These are phyloP conservation scores for Annulohypoxylon maeteangense DNA, from an alignment of 495 filamentous ascomycete genomes.

Conservation along the genomic window DNA sequence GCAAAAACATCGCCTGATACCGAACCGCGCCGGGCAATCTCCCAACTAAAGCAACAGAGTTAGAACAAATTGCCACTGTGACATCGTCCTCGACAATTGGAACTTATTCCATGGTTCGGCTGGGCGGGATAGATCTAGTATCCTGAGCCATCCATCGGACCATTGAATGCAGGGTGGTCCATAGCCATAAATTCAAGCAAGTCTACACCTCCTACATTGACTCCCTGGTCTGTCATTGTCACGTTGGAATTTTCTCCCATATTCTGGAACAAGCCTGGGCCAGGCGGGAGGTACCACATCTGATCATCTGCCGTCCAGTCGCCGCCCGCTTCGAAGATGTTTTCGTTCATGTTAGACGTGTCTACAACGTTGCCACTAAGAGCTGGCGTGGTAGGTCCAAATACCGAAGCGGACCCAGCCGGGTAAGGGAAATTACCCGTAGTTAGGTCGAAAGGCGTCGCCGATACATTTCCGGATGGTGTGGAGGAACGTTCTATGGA, in stretches of 20 bases:
- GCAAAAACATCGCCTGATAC: neutral
- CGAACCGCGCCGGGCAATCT: neutral
- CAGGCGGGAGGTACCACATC: slow-evolving; percentile 68
- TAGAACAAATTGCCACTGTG: neutral
- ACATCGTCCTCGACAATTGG: neutral
- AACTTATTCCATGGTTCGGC: neutral
- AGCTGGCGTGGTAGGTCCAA: slow-evolving; percentile 57
- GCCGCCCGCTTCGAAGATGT: slow-evolving; percentile 49
- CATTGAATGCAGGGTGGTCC: slow-evolving; percentile 55
- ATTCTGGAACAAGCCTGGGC: slow-evolving; percentile 65
- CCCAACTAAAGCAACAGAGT: neutral
- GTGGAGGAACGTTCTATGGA: slow-evolving; percentile 56
- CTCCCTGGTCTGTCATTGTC: slow-evolving; percentile 68
- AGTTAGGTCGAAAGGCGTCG: slow-evolving; percentile 64
- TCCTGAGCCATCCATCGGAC: slow-evolving; percentile 49
- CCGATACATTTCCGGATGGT: slow-evolving; percentile 62
- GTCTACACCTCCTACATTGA: slow-evolving; percentile 66
- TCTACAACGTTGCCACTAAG: slow-evolving; percentile 50
- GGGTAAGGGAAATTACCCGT: slow-evolving; percentile 61
- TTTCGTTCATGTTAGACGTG: slow-evolving; percentile 36
- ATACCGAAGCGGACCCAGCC: slow-evolving; percentile 56
- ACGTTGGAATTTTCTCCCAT: slow-evolving; percentile 60
- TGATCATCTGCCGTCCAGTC: slow-evolving; percentile 61
- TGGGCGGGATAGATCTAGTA: slow-evolving; percentile 39
- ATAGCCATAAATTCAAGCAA: slow-evolving; percentile 68